Base-by-base conservation (phyloP, 164 flowering plant genomes). In the Akebia trifoliata region DNA sequence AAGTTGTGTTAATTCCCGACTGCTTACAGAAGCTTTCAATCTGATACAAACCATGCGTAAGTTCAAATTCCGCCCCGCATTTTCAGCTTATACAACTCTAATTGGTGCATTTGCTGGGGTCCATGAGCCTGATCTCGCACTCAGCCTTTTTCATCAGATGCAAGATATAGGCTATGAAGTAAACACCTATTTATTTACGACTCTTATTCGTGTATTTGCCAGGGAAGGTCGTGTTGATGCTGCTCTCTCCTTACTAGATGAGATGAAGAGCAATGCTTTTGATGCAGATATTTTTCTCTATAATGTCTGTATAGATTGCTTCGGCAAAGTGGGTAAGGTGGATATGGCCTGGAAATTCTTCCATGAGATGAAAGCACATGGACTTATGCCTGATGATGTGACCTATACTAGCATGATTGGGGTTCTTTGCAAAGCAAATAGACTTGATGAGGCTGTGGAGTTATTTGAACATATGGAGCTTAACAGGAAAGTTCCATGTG, bases 281-380 rank as follows among this genome's bases (percentile, higher is more conserved):
- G 60, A 74, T 20, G 86, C 82, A 9, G 98, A 92, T 56, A 64
- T 86, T 56, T 92, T 89, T 59, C 89, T 92, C 10, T 92, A 86
- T 53, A 92, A 92, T 67, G 98, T 92, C 9, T 92, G 96, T 57
- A 86, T 92, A 28, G 95, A 92, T 57, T 81, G 90, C 69, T 92
- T 92, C 69, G 98, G 98, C 11, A 86, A 82, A 82, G 77, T 57
- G 20, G 98, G 98, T 22, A 86, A 88, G 72, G 87, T 89, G 53
- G 95, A 92, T 64, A 86, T 89, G 87, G 95, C 93, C 22, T 89
- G 98, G 96, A 92, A 92, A 62, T 92, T 92, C 72, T 92, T 92
- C 61, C 89, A 92, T 64, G 96, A 92, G 74, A 81, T 92, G 84
- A 78, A 77, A 61, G 64, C 87, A 17, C 75, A 74, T 50, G 89